phyloP scores from a whole-genome alignment of 805 yeast species.

The Candida ascalaphidarum region DNA sequence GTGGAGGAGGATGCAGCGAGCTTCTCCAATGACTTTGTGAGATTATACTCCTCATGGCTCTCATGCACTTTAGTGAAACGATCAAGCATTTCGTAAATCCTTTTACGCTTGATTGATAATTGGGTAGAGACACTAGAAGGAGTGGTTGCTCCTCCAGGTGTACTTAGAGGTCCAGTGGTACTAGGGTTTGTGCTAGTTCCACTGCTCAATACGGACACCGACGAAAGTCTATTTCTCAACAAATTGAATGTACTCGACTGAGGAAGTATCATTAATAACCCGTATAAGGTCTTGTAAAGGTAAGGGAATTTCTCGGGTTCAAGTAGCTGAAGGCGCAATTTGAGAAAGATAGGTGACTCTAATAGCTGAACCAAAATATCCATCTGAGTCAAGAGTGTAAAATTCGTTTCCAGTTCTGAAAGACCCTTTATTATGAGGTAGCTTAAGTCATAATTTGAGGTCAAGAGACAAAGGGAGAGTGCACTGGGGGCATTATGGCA shows the following conservation, averaged over 20 bases:
- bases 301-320: conserved; percentile 80
- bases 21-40: not conserved
- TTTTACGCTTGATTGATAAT: conserved; percentile 27
- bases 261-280: conserved; percentile 87
- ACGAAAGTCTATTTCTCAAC: conserved; percentile 64
- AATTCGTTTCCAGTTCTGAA: conserved; percentile 74
- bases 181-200: conserved; percentile 17
- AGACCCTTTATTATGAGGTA: conserved; percentile 73
- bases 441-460: conserved; percentile 84
- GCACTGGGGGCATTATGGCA: conserved; percentile 86
- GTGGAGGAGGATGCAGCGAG: too few relatives aligned
- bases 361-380: conserved; percentile 84
- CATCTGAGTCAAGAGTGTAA: conserved; percentile 73
- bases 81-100: conserved; percentile 34
- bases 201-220: conserved; percentile 31
- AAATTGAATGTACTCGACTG: conserved; percentile 88
- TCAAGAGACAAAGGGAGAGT: conserved; percentile 71
- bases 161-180: conserved; percentile 6
- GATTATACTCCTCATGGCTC: conserved; percentile 13
- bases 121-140: conserved; percentile 14
- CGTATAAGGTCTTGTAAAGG: conserved; percentile 81
- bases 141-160: conserved; percentile 9
- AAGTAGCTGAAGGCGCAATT: conserved; percentile 76
- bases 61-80: conserved; percentile 28
- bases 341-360: conserved; percentile 89